Conservation (phyloP, 2,329 filamentous ascomycete species). For the Blastomyces emzantsi region DNA sequence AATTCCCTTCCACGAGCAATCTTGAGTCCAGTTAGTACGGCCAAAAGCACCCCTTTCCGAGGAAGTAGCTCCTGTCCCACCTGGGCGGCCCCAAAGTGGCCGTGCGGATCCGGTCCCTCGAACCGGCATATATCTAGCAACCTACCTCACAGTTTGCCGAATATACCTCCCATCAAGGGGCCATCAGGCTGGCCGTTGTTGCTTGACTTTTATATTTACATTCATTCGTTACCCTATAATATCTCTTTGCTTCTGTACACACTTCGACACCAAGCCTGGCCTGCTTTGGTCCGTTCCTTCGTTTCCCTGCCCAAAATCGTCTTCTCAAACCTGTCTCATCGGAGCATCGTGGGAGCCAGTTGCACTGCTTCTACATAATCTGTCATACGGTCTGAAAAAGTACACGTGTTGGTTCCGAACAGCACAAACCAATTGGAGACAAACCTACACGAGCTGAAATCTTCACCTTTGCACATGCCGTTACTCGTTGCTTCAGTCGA, state of each 20-base stretch:
- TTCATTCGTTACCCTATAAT: not conserved
- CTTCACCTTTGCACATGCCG: not conserved
- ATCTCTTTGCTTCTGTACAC: not conserved
- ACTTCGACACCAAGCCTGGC: not conserved
- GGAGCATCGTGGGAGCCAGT: not conserved
- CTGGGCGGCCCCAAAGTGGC: too few species aligned
- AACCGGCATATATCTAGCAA: conserved; percentile 2
- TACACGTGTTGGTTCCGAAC: not conserved
- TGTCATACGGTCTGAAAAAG: not conserved
- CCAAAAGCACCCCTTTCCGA: not conserved
- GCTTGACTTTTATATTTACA: not conserved
- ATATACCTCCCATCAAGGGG: not conserved
- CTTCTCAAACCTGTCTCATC: not conserved
- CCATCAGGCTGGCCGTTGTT: not conserved
- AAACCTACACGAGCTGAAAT: not conserved
- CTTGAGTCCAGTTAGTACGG: not conserved
- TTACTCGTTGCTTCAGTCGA: not conserved
- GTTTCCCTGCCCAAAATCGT: not conserved
- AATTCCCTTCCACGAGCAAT: not conserved
- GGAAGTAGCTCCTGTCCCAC: not conserved
- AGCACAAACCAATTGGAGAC: not conserved
- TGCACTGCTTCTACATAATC: not conserved
- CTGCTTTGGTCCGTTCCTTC: not conserved
- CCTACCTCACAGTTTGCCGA: not conserved
- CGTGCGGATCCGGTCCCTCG: not conserved